phyloP scores from a whole-genome alignment of 805 yeast genomes.

The Lachancea sp. region DNA sequence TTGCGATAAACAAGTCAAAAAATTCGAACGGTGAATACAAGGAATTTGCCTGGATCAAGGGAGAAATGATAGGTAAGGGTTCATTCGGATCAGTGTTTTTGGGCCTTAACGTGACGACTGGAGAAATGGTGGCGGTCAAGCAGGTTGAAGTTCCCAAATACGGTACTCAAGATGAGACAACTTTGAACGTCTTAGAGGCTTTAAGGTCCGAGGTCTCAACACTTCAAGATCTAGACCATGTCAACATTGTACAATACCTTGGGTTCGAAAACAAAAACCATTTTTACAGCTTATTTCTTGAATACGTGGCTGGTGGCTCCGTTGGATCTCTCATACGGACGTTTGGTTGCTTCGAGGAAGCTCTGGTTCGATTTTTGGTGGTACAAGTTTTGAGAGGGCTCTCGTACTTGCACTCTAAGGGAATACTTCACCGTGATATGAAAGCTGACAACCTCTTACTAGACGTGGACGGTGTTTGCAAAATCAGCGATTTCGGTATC shows the following conservation, averaged over 20 bases:
- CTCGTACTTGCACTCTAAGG: constrained; percentile 78
- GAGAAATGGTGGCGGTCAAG: constrained; percentile 98
- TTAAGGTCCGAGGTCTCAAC: constrained; percentile 87
- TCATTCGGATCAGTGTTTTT: constrained; percentile 92
- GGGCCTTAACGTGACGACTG: constrained; percentile 91
- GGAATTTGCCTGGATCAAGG: constrained; percentile 96
- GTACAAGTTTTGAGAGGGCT: constrained; percentile 78
- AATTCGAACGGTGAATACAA: constrained; percentile 62
- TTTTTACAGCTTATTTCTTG: constrained; percentile 80
- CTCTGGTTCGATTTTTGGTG: constrained; percentile 63
- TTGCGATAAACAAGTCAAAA: constrained; percentile 59
- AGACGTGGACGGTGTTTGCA: constrained; percentile 89
- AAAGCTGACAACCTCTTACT: constrained; percentile 88
- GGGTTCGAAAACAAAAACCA: constrained; percentile 78
- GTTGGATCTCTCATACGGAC: constrained; percentile 78
- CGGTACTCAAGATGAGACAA: constrained; percentile 37
- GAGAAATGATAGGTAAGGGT: constrained; percentile 94
- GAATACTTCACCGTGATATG: constrained; percentile 87
- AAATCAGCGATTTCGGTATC: constrained; percentile 94
- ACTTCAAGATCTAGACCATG: constrained; percentile 87
- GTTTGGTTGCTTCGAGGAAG: constrained; percentile 81
- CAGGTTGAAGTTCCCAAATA: constrained; percentile 69
- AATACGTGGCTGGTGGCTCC: constrained; percentile 97
- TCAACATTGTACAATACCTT: constrained; percentile 89
- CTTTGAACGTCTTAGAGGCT: constrained; percentile 67